These are phyloP conservation scores for Micractinium conductrix DNA, from an alignment of 139 green algal species.

Conservation along the genomic window DNA sequence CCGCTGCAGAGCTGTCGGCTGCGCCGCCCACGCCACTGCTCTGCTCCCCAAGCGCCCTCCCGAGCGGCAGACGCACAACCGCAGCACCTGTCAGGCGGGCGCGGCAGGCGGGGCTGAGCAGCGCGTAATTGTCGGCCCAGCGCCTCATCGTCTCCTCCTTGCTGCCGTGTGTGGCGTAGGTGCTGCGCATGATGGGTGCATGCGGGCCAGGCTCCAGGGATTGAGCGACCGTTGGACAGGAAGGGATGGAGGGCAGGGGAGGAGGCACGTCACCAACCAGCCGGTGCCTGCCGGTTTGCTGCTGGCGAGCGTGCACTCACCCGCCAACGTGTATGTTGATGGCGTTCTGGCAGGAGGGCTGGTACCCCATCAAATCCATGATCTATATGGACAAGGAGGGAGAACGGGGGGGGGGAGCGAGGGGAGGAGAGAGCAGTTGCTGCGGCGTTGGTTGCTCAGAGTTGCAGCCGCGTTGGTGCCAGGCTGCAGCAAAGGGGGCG, in stretches of 20 bases:
- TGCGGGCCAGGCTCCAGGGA: too few relatives aligned
- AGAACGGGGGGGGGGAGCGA: neutral
- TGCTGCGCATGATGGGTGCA: neutral
- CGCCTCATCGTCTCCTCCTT: conserved; percentile 66
- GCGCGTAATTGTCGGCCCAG: conserved; percentile 58
- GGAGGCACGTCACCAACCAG: neutral
- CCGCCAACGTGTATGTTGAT: conserved; percentile 85
- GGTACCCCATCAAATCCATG: conserved; percentile 75
- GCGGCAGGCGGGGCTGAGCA: conserved; percentile 56
- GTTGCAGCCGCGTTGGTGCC: too few relatives aligned
- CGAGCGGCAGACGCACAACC: neutral
- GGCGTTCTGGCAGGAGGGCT: conserved; percentile 29
- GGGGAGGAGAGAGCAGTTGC: neutral
- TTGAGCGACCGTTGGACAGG: too few relatives aligned
- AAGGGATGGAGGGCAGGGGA: too few relatives aligned
- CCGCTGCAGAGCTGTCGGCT: too few relatives aligned
- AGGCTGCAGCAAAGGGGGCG: too few relatives aligned
- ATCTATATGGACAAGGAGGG: conserved; percentile 45
- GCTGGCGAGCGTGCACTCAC: neutral
- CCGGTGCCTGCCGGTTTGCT: neutral
- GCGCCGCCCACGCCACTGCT: too few relatives aligned
- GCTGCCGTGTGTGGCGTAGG: conserved; percentile 50
- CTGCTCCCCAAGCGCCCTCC: neutral
- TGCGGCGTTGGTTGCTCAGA: too few relatives aligned
- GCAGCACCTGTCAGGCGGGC: conserved; percentile 55